A percentile compares a stretch with the other conserved stretches of the same genome.
Conservation (phyloP, 2,329 filamentous ascomycete species). For the Colletotrichum cereale region DNA sequence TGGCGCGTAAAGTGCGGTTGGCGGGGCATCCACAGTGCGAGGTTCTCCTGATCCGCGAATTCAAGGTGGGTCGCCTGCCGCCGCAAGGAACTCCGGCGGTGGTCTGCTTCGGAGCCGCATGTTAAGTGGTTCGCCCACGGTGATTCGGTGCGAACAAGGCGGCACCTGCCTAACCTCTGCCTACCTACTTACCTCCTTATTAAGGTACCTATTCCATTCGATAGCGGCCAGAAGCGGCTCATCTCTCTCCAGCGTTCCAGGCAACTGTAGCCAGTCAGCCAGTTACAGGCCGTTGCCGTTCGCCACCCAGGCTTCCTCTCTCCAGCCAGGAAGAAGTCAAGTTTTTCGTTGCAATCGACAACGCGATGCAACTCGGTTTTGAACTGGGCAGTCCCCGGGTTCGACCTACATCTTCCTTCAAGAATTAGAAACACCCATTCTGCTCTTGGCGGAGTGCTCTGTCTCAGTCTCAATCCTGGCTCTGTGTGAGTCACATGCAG, state of each 20-base stretch:
- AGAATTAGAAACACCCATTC: neutral
- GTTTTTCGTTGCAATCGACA: neutral
- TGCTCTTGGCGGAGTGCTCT: neutral
- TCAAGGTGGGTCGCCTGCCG: neutral
- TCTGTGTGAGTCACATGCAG: slow-evolving; percentile 10
- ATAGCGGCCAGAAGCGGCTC: neutral
- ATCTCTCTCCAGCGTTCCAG: neutral
- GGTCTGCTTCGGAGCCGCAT: neutral
- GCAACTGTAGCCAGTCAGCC: neutral
- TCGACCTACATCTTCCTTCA: neutral
- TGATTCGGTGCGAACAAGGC: neutral
- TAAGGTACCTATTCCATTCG: too few species aligned
- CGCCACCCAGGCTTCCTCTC: neutral
- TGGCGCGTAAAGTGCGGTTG: slow-evolving; percentile 35
- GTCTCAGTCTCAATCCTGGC: neutral
- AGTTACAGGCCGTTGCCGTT: neutral
- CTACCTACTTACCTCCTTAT: too few species aligned
- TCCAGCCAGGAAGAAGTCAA: neutral
- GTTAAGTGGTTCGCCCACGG: neutral
- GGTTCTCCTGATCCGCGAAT: neutral
- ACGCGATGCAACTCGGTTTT: neutral
- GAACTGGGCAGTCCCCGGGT: neutral
- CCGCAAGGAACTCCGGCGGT: neutral
- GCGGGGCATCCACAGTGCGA: slow-evolving; percentile 20
- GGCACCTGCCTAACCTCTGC: neutral